Evolutionary conservation across 352 stramenopile species (phyloP).

Genomic region (Phytophthora litchii): DNA sequence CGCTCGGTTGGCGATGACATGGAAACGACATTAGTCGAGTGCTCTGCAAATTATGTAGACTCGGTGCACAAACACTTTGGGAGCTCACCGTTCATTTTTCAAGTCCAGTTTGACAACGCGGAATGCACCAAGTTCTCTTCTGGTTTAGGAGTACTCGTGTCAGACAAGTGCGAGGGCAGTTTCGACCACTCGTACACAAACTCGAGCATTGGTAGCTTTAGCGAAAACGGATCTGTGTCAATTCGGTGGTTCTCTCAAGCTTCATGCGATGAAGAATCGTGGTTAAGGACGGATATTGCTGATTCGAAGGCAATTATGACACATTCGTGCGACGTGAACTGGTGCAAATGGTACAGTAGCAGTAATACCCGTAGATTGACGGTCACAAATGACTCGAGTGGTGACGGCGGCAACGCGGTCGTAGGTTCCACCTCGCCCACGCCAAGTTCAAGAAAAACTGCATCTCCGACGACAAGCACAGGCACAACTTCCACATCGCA

Average conservation of each 20-base stretch:
- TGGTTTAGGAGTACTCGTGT: constrained; percentile 4
- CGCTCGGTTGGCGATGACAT: constrained; percentile 1
- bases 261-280: not conserved
- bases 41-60: constrained; percentile 1
- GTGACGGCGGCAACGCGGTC: not conserved
- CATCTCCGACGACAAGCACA: not conserved
- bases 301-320: not conserved
- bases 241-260: constrained; percentile 7
- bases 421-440: not conserved
- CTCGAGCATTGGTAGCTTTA: constrained; percentile 1
- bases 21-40: constrained; percentile 1
- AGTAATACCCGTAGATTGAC: not conserved
- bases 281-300: constrained; percentile 1
- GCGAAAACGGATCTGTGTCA: constrained; percentile 4
- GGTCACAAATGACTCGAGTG: not conserved
- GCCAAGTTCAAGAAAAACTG: not conserved
- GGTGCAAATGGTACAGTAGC: constrained; percentile 14
- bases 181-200: constrained; percentile 1
- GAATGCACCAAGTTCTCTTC: constrained; percentile 6
- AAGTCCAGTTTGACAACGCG: constrained; percentile 6
- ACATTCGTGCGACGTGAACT: constrained; percentile 1
- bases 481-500: not conserved
- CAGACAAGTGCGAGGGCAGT: constrained; percentile 8
- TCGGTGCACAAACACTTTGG: constrained; percentile 7
- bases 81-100: constrained; percentile 4